Base-by-base conservation (phyloP, 805 yeast species). In the Candida silvatica region DNA sequence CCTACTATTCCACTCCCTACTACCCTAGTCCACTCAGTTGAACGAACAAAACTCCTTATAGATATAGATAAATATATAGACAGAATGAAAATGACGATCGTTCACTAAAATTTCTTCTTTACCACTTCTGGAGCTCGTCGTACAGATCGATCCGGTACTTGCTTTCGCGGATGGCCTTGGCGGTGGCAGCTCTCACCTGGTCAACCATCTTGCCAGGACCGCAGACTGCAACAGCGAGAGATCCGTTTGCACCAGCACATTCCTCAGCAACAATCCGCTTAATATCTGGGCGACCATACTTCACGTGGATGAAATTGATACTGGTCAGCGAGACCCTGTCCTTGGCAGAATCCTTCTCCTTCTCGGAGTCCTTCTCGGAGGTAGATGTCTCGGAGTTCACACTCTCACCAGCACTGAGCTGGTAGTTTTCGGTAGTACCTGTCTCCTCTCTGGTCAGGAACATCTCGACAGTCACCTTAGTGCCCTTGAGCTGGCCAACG, bases 81-180 rank as follows among this genome's bases (percentile, higher is more conserved):
- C n/a, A n/a, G n/a, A n/a, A n/a, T n/a, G n/a, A n/a, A n/a, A n/a
- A n/a, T n/a, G n/a, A n/a, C 8, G 2, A 12, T 14, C 17, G 20
- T 15, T 15, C 20, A 14, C 15, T 9, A 15, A 29, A 15, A 15
- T 30, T 18, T 16, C n/a, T 30, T 30, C 20, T 16, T 40, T 28
- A 77, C 94, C 94, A 83, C 11, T 69, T 64, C 58, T 80, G 86
- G 32, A 80, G 66, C 49, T 81, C 88, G 51, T 85, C 94, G 49
- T 65, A 77, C 47, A 77, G 77, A 41, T 80, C 88, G 15, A 82
- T 69, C 29, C 82, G 66, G 32, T 67, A 61, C 12, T 64, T 52
- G 35, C 59, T 56, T 20, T 54, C 41, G 23, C 62, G 56, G 34
- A 75, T 51, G 37, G 67, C 51, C 28, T 59, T 43, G 0, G 69